phyloP scores from a whole-genome alignment of 768 basidiomycete species.

The Suillus plorans region DNA sequence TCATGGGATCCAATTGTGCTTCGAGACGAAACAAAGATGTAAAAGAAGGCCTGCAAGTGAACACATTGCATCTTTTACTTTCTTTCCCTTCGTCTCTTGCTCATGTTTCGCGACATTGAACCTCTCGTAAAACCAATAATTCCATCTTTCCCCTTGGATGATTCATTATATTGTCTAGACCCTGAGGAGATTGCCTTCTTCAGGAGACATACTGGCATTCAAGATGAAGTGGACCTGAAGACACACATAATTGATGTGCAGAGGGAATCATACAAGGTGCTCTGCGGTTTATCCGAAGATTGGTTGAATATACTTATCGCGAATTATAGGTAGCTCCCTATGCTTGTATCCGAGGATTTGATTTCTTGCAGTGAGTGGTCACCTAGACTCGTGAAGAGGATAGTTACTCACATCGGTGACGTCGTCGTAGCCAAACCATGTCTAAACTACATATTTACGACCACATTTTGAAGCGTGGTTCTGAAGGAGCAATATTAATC shows the following conservation, averaged over 20 bases:
- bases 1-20: not conserved
- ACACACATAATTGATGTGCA: not conserved
- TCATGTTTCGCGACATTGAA: not conserved
- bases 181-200: not conserved
- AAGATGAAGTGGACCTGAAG: not conserved
- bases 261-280: not conserved
- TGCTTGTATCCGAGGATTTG: not conserved
- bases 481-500: constrained; percentile 33
- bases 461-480: not conserved
- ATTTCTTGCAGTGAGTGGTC: not conserved
- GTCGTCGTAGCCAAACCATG: not conserved
- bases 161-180: not conserved
- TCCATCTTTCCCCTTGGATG: not conserved
- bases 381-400: not conserved
- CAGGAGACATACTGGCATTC: not conserved
- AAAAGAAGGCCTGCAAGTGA: not conserved
- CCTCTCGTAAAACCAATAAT: not conserved
- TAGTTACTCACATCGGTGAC: not conserved
- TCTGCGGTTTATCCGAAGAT: not conserved
- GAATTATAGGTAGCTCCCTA: not conserved
- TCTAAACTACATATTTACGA: not conserved
- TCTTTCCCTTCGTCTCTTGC: not conserved
- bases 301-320: not conserved
- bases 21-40: not conserved
- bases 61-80: not conserved